Evolutionary conservation across 805 yeast genomes (phyloP), one percentile per base, ranked within the genome.

Genomic region (Hanseniaspora pseudoguilliermondii): DNA sequence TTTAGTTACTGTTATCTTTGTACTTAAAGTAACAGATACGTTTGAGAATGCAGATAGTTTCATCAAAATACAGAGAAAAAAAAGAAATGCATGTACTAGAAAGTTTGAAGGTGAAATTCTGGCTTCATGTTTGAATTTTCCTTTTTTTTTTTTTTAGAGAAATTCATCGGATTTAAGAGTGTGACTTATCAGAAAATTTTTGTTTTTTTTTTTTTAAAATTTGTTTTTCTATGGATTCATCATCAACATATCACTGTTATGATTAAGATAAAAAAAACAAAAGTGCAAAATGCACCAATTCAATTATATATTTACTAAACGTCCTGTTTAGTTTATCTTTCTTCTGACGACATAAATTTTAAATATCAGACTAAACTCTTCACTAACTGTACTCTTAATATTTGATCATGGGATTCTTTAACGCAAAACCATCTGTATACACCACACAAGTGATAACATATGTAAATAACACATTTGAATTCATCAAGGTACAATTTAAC

Each of bases 341-440:
- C 8, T 32, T 2, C 5, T 32, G 35, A 32, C 8, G 15, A 32
- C 11, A 32, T 11, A 32, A 27, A 32, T 2, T 3, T 11, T 1
- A 2, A 32, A 10, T 32, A 2, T 15, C 15, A 43, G 35, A 43
- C 3, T 27, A 25, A 23, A 16, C 18, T 2, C 18, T 3, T 13
- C n/a, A 42, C 25, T 13, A 23, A 8, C n/a, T 29, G 18, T 9
- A 11, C n/a, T n/a, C 32, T 9, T n/a, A 9, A 29, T 8, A 6
- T 18, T n/a, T 32, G 35, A 46, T 8, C 16, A 52, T 52, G 55
- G 55, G 50, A 10, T 52, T 52, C 29, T 44, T 38, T 21, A 11
- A 39, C 25, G 10, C 46, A 11, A 38, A 20, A 9, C 42, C 49
- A n/a, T 36, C 49, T 15, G 10, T 29, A 21, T n/a, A 44, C n/a